These are phyloP conservation scores for Brassica cretica DNA, from an alignment of 345 rosid genomes.

Conservation along the genomic window DNA sequence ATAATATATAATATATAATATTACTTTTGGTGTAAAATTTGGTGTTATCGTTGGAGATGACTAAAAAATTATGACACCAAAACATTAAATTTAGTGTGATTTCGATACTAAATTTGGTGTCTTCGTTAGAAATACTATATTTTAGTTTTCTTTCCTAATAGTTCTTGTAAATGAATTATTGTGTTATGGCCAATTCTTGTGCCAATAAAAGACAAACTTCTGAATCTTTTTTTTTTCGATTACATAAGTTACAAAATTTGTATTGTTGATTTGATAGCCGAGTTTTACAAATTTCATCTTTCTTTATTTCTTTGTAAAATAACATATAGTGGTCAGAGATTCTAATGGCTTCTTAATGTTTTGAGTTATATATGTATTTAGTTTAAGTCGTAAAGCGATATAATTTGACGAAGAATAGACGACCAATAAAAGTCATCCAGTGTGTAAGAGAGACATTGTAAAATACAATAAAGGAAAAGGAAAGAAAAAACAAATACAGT, in stretches of 20 bases:
- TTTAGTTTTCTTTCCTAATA: background rate
- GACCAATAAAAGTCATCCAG: conserved; percentile 28
- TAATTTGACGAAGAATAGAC: conserved; percentile 3
- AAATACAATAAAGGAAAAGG: background rate
- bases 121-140: background rate
- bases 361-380: background rate
- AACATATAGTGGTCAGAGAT: conserved; percentile 8
- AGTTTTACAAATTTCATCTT: background rate
- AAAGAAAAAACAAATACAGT: background rate
- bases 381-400: conserved; percentile 6
- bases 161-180: background rate
- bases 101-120: too few species aligned
- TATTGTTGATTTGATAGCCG: background rate
- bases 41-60: too few species aligned
- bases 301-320: too few species aligned
- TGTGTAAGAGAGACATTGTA: conserved; percentile 22
- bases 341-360: conserved; percentile 24
- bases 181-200: background rate
- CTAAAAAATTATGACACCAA: too few species aligned
- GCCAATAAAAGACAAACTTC: background rate
- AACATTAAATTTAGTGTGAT: too few species aligned
- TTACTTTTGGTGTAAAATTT: too few species aligned
- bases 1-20: too few species aligned
- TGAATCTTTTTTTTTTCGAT: background rate
- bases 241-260: background rate